Evolutionary conservation across 163 green algal genomes (phyloP).

Genomic region (Chlorella variabilis): DNA sequence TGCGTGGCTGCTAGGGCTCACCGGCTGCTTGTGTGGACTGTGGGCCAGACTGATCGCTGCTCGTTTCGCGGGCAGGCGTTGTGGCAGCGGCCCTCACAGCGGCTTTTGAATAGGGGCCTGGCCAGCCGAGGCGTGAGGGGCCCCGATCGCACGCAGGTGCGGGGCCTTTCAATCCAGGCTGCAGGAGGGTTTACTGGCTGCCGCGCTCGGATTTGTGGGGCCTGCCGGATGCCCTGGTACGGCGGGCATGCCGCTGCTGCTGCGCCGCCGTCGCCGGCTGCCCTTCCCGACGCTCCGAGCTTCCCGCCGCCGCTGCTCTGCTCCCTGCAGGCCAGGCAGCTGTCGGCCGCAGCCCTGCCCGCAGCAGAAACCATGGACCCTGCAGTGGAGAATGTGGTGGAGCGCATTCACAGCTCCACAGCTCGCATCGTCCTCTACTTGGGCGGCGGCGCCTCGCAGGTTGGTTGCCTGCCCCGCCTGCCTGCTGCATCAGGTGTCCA

Average conservation of each 20-base stretch:
- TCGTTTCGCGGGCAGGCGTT: background rate
- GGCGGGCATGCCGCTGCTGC: too few species aligned
- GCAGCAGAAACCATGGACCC: slow-evolving; percentile 4
- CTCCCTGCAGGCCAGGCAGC: background rate
- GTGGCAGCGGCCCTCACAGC: too few species aligned
- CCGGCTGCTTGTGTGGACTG: background rate
- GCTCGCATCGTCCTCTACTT: slow-evolving; percentile 55
- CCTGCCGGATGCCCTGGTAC: background rate
- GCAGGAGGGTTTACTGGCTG: too few species aligned
- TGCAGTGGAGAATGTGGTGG: slow-evolving; percentile 27
- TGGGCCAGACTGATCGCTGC: background rate
- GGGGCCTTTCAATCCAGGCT: too few species aligned
- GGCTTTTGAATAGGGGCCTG: too few species aligned
- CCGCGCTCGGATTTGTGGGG: background rate
- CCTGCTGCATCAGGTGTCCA: background rate
- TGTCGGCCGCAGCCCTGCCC: background rate
- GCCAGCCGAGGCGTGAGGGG: too few species aligned
- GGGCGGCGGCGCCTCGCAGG: slow-evolving; percentile 59
- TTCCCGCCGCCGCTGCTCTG: too few species aligned
- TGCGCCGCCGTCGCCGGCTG: too few species aligned
- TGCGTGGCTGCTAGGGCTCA: background rate
- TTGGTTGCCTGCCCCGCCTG: background rate
- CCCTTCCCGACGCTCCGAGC: too few species aligned
- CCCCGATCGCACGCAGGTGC: too few species aligned
- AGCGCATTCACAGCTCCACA: slow-evolving; percentile 39